Evolutionary conservation across 2,329 filamentous ascomycete genomes (phyloP), one percentile per base, ranked within the genome.

Genomic region (Pezicula radicicola): DNA sequence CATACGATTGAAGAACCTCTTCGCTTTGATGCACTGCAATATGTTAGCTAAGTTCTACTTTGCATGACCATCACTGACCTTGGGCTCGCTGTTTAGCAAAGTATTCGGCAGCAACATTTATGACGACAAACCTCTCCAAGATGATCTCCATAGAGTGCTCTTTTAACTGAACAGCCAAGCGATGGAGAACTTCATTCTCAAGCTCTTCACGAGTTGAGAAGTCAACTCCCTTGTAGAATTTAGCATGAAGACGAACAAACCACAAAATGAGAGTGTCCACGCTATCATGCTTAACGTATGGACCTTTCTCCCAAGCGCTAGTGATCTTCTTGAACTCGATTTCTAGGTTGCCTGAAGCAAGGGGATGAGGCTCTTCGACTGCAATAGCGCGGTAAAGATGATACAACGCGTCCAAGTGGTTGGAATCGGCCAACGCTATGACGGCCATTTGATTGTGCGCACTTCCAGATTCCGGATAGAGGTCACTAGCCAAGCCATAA

Each of bases 361-460:
- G 80, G 0, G 87, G 86, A 64, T 94, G 86, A 4, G 91, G 90
- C 39, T 85, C 77, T 48, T 84, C 78, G 30, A 90, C 85, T 8
- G 85, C 85, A 60, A 94, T 79, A 15, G 92, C 87, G 56, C 92
- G 86, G 66, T 96, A 94, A 39, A 97, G 83, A 68, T 96, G 85
- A 69, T 97, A 97, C 28, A 95, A 87, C 9, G 91, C 86, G 55
- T 91, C 84, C 47, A 97, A 80, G 66, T 95, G 88, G 60, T 93
- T 87, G 52, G 80, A 81, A 61, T 92, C 84, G 49, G 88, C 85
- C 45, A 90, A 80, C 54, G 88, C 87, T 53, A 97, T 87, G 35
- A 97, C 89, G 35, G 89, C 92, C 68, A 94, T 84, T 69, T 97
- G 94, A 64, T 99, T 93, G 64, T 95, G 88, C 15, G 91, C 88